Conservation (phyloP, 805 yeast genomes). For the Wickerhamomyces canadensis region DNA sequence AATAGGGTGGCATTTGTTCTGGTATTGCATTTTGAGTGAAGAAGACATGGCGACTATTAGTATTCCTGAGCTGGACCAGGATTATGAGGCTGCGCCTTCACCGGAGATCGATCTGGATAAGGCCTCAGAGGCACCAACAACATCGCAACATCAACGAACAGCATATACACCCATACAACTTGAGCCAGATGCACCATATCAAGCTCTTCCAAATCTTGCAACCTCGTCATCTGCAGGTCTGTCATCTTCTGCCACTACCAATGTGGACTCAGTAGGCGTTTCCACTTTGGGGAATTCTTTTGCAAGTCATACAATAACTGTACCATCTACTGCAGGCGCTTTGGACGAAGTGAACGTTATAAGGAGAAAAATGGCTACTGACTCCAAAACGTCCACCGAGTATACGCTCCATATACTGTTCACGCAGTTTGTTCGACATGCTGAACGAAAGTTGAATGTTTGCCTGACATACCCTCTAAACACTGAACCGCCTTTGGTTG, state of each 20-base stretch:
- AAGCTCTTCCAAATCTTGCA: constrained; percentile 1
- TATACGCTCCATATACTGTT: constrained; percentile 92
- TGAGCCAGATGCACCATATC: constrained; percentile 9
- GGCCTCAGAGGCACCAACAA: constrained; percentile 9
- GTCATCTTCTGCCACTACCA: not conserved
- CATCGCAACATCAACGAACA: constrained; percentile 1
- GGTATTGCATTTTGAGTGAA: too few species aligned
- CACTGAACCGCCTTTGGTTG: constrained; percentile 75
- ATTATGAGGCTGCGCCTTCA: not conserved
- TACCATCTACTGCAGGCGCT: constrained; percentile 13
- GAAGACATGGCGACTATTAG: not conserved
- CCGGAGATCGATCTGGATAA: constrained; percentile 18
- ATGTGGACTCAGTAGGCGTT: not conserved
- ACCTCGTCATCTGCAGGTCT: not conserved
- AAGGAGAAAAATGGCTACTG: constrained; percentile 40
- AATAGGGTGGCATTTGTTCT: too few species aligned
- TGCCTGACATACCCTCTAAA: constrained; percentile 62
- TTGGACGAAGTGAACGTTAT: constrained; percentile 21
- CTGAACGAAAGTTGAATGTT: constrained; percentile 77
- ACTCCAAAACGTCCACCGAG: constrained; percentile 71
- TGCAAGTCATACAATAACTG: constrained; percentile 7
- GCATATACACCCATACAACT: constrained; percentile 13
- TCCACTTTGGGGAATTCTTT: not conserved
- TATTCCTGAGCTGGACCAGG: not conserved
- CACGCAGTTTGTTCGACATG: constrained; percentile 90